Evolutionary conservation across 169 alveolate genomes (phyloP).

Genomic region (Babesia bovis): DNA sequence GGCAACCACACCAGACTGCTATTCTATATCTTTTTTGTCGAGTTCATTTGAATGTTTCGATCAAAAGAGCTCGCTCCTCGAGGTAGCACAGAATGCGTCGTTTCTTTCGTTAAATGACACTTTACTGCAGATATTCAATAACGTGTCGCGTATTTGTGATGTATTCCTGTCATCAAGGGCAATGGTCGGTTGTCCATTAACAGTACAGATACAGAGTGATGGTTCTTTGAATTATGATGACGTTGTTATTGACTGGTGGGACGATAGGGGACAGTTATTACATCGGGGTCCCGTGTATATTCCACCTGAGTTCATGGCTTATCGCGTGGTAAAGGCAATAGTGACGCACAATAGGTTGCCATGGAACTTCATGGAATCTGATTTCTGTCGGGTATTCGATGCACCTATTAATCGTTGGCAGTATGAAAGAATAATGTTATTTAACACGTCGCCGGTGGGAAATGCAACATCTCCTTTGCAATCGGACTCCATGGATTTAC

Average conservation of each 20-base stretch:
- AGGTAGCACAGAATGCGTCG: slow-evolving; percentile 20
- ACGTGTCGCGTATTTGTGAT: slow-evolving; percentile 21
- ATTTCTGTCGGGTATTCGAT: slow-evolving; percentile 13
- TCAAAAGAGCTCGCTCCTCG: slow-evolving; percentile 11
- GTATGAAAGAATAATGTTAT: slow-evolving; percentile 23
- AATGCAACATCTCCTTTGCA: slow-evolving; percentile 11
- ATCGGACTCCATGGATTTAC: slow-evolving; percentile 8
- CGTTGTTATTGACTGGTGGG: slow-evolving; percentile 46
- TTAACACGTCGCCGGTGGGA: slow-evolving; percentile 15
- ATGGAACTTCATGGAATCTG: slow-evolving; percentile 46
- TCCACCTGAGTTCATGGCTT: slow-evolving; percentile 19
- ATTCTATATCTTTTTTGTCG: slow-evolving; percentile 36
- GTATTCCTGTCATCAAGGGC: slow-evolving; percentile 26
- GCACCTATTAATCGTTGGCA: slow-evolving; percentile 55
- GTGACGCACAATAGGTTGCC: slow-evolving; percentile 31
- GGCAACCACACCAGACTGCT: background rate
- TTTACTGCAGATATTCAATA: slow-evolving; percentile 28
- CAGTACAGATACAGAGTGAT: slow-evolving; percentile 21
- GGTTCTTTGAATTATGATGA: slow-evolving; percentile 17
- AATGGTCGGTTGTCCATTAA: slow-evolving; percentile 58
- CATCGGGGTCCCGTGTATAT: slow-evolving; percentile 19
- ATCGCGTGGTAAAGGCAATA: slow-evolving; percentile 22
- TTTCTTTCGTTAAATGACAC: slow-evolving; percentile 54
- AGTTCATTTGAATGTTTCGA: slow-evolving; percentile 48
- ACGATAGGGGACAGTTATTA: slow-evolving; percentile 19